Evolutionary conservation across 768 basidiomycete species (phyloP).

Genomic region (Phlegmacium glaucopus): DNA sequence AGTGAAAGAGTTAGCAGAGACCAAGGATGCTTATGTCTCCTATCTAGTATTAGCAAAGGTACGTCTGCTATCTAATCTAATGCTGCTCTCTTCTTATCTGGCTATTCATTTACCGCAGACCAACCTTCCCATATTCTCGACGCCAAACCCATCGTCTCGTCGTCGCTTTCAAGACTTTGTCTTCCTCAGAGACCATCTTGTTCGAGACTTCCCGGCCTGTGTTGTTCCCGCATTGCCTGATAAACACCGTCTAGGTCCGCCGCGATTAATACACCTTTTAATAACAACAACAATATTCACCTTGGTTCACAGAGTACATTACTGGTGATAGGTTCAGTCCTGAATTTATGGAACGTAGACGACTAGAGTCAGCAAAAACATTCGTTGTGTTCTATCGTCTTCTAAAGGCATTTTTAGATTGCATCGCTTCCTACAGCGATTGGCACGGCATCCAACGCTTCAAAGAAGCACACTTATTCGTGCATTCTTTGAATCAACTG

Average conservation of each 20-base stretch:
- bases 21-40: slow-evolving; percentile 95
- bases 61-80: slow-evolving; percentile 3
- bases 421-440: slow-evolving; percentile 86
- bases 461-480: slow-evolving; percentile 89
- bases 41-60: slow-evolving; percentile 91
- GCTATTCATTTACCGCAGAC: slow-evolving; percentile 51
- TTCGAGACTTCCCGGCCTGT: slow-evolving; percentile 92
- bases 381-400: neutral
- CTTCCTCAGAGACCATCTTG: slow-evolving; percentile 85
- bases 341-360: slow-evolving; percentile 93
- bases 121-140: slow-evolving; percentile 83
- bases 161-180: slow-evolving; percentile 97
- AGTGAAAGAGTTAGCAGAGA: slow-evolving; percentile 93
- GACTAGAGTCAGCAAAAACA: slow-evolving; percentile 59
- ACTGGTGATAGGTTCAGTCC: slow-evolving; percentile 97
- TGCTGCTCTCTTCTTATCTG: neutral
- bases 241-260: slow-evolving; percentile 88
- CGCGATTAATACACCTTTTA: neutral
- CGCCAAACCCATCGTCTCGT: slow-evolving; percentile 68
- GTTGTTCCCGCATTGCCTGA: slow-evolving; percentile 97
- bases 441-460: slow-evolving; percentile 91
- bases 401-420: slow-evolving; percentile 48
- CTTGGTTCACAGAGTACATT: slow-evolving; percentile 71
- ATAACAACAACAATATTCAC: slow-evolving; percentile 4
- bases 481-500: slow-evolving; percentile 93